phyloP scores from a whole-genome alignment of 306 rosid genomes.

The Styphnolobium japonicum region DNA sequence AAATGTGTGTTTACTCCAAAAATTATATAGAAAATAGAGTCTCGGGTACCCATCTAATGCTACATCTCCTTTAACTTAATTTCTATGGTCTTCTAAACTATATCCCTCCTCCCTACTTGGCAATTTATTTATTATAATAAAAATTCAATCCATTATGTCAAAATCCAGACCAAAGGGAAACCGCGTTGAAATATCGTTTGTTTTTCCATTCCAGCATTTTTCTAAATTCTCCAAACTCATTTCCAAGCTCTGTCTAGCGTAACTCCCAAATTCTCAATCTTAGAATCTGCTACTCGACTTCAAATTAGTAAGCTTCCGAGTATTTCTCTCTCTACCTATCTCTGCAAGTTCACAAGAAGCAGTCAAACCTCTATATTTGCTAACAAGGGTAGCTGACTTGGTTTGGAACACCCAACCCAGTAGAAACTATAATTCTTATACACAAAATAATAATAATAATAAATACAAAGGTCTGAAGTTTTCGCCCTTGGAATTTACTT shows the following conservation, averaged over 20 bases:
- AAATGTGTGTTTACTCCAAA: too few species aligned
- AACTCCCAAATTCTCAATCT: neutral
- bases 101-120: neutral
- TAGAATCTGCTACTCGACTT: neutral
- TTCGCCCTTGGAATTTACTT: neutral
- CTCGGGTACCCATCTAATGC: too few species aligned
- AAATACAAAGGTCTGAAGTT: neutral
- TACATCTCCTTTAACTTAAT: too few species aligned
- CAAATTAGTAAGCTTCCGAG: neutral
- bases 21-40: too few species aligned
- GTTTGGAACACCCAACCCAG: neutral
- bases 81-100: too few species aligned
- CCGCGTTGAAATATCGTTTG: neutral
- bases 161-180: neutral
- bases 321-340: neutral
- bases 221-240: neutral
- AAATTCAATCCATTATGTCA: neutral
- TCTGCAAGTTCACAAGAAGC: neutral
- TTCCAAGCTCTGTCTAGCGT: neutral
- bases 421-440: neutral
- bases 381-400: neutral
- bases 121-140: neutral
- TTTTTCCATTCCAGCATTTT: neutral
- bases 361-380: neutral
- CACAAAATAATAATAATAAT: neutral